Conservation (phyloP, 495 filamentous ascomycete genomes). For the Xeromyces bisporus region DNA sequence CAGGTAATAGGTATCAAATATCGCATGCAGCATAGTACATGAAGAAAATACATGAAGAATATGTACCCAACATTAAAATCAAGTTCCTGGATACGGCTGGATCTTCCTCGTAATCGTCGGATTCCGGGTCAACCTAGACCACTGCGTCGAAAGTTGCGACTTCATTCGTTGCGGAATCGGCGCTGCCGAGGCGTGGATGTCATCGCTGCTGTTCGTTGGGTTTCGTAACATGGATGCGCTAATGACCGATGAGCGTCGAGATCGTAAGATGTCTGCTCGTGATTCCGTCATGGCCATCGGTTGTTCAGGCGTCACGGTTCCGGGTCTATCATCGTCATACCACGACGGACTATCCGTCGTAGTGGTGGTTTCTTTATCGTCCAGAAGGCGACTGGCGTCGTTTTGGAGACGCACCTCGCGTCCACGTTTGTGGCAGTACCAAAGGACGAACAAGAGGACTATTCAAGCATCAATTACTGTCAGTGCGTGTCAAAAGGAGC, state of each 20-base stretch:
- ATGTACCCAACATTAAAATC: no score
- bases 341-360: conserved; percentile 19
- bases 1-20: no score
- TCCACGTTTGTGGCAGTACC: conserved; percentile 95
- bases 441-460: conserved; percentile 82
- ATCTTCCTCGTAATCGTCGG: conserved; percentile 10
- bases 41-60: no score
- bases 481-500: neutral
- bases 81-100: conserved; percentile 29
- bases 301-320: no score
- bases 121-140: conserved; percentile 12
- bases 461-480: neutral
- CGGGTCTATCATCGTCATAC: no score
- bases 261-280: no score
- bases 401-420: conserved; percentile 50
- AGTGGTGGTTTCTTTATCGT: conserved; percentile 22
- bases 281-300: no score
- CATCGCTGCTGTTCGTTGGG: conserved; percentile 5
- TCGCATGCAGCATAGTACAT: no score
- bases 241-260: no score
- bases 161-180: conserved; percentile 16
- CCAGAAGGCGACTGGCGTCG: conserved; percentile 41
- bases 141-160: conserved; percentile 20
- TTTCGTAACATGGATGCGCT: no score
- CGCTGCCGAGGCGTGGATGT: conserved; percentile 9